Evolutionary conservation across 2,329 filamentous ascomycete genomes (phyloP), one percentile per base, ranked within the genome.

Genomic region (Trichophyton simii): DNA sequence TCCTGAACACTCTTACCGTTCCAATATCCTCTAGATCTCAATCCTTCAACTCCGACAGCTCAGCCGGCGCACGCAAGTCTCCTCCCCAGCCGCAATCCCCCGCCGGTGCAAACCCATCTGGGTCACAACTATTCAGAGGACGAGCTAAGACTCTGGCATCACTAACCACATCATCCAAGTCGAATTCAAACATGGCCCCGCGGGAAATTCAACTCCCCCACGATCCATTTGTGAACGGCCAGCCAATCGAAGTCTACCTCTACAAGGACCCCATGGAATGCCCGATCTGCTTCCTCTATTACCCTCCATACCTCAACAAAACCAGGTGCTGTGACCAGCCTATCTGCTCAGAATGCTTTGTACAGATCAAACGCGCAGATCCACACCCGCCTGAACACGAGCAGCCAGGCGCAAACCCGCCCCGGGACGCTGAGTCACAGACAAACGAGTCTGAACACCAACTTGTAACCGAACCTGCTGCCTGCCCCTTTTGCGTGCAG

Each of bases 311-410:
- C 70, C 80, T 99, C 34, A 99, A 99, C 75, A 87, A 86, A 66
- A 99, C 94, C 0, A 82, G 94, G 66, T 99, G 94, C 72, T 99
- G 94, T 73, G 91, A 96, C 68, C 94, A 99, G 72, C 82, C 88
- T 4, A 97, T 99, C 65, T 99, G 94, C 76, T 97, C 91, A 48
- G 94, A 99, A 76, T 99, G 94, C 73, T 99, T 99, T 69, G 94
- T 99, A 3, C 94, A 99, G 73, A 99, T 99, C 72, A 97, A 96
- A 73, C 84, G 94, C 48, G 86, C 91, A 3, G 92, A 99, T 66
- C 91, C 91, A 8, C 89, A 96, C 72, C 84, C 91, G 44, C 89
- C 90, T 1, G 89, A 96, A 71, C 89, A 94, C 69, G 81, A 82
- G 31, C 73, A 77, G 57, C 65, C 71, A 52, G 77, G 80, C 61